Base-by-base conservation (phyloP, 345 rosid species). In the Laguncularia racemosa region DNA sequence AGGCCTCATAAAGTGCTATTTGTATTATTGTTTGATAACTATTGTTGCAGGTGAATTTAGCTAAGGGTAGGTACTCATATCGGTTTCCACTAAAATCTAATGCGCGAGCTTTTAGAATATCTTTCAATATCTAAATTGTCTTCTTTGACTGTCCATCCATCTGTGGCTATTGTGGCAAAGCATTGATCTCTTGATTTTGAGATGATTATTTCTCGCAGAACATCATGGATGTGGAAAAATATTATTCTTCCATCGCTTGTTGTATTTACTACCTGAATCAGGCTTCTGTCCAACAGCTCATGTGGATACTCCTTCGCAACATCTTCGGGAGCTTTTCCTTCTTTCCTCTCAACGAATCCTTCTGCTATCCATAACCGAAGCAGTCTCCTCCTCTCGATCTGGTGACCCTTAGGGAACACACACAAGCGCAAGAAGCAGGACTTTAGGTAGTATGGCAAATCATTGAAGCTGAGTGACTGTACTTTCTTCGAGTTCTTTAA, bases 341-440 rank as follows among this genome's bases (percentile, higher is more conserved):
- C 68, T 53, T 67, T 74, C 15, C 16, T 56, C 26, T 64, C 71
- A 9, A 80, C 68, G 44, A 80, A 76, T 13, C 81, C 79, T 53
- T 76, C 79, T 0, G 79, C 75, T 1, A 67, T 58, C 84, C 84
- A 80, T 17, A 80, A 20, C 4, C 78, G 64, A n/a, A 76, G 48
- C 21, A 76, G 58, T 60, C 64, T 71, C 59, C 17, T 16, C 0
- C 44, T 51, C 14, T 65, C 68, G 0, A 80, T 66, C 6, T 6
- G 53, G 49, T 67, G 61, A 48, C 66, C 75, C 70, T 80, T 68
- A 0, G 81, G 79, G 46, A 80, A 76, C 11, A 80, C 55, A 60
- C 77, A 62, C 0, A 76, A 55, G 73, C 73, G 73, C 56, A 80
- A 23, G 59, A 73, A 71, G 48, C 84, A 76, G 16, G 67, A 56